Conservation (phyloP, 805 yeast species). For the Yamadazyma tumulicola region DNA sequence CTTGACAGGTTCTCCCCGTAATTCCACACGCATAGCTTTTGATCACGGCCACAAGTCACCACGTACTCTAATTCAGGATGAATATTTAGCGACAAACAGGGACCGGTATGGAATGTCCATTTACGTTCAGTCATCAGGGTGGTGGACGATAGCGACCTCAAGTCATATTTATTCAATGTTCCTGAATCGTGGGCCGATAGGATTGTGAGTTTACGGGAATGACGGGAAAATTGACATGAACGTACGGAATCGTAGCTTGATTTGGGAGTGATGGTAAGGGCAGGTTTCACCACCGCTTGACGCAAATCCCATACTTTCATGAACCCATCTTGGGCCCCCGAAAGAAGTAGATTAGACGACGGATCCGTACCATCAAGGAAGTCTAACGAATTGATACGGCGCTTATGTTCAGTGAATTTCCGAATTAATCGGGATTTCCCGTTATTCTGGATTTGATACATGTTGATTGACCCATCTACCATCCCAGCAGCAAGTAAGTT, state of each 20-base stretch:
- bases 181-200: conserved; percentile 90
- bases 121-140: conserved; percentile 60
- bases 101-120: conserved; percentile 87
- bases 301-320: conserved; percentile 75
- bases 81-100: conserved; percentile 85
- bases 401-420: conserved; percentile 36
- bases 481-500: conserved; percentile 40
- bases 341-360: conserved; percentile 22
- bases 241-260: conserved; percentile 72
- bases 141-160: conserved; percentile 39
- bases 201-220: conserved; percentile 45
- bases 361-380: conserved; percentile 16
- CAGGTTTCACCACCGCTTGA: conserved; percentile 43
- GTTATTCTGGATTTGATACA: conserved; percentile 28
- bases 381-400: conserved; percentile 41
- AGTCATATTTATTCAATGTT: conserved; percentile 78
- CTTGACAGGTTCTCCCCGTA: conserved; percentile 24
- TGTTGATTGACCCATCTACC: conserved; percentile 31
- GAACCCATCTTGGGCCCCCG: conserved; percentile 78
- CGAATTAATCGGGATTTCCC: conserved; percentile 29
- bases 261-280: conserved; percentile 41
- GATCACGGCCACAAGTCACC: conserved; percentile 91
- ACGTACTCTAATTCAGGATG: conserved; percentile 80
- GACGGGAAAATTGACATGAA: conserved; percentile 51
- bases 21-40: conserved; percentile 74